These are phyloP conservation scores for Polytrichum formosum DNA, from an alignment of 225 moss, liverwort and hornwort species.

Conservation along the genomic window DNA sequence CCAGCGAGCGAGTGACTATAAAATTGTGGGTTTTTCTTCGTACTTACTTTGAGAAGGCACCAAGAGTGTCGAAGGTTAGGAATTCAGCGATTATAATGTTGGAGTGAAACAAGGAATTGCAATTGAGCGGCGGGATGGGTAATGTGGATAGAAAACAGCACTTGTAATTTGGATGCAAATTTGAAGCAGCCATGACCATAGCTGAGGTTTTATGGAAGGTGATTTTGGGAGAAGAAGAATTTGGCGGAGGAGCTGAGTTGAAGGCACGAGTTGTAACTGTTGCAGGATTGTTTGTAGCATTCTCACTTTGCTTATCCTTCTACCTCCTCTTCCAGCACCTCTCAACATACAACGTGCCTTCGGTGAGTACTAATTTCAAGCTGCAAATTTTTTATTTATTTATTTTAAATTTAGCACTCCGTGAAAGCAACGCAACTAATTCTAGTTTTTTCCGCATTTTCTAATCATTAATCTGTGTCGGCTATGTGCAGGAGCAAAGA, in stretches of 20 bases:
- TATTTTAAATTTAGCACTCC: not conserved
- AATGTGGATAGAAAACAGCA: no score
- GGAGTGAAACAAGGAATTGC: no score
- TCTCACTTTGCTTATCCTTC: constrained; percentile 61
- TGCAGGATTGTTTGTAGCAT: constrained; percentile 57
- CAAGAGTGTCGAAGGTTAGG: no score
- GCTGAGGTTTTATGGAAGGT: not conserved
- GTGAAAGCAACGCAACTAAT: not conserved
- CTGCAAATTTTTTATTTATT: not conserved
- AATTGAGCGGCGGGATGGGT: no score
- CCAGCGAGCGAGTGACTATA: no score
- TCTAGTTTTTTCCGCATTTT: not conserved
- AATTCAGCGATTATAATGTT: no score
- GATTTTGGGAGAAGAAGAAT: not conserved
- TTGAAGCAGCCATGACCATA: constrained; percentile 10
- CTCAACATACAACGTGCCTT: constrained; percentile 61
- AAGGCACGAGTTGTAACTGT: constrained; percentile 69
- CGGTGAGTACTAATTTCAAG: constrained; percentile 32
- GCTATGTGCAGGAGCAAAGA: constrained; percentile 61
- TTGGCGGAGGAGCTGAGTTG: constrained; percentile 9
- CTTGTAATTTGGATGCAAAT: no score
- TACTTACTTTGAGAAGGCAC: no score
- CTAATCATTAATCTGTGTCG: not conserved
- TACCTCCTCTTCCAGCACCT: constrained; percentile 86
- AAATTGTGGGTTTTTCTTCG: no score